phyloP scores from a whole-genome alignment of 305 asterid genomes.

The Withania somnifera region DNA sequence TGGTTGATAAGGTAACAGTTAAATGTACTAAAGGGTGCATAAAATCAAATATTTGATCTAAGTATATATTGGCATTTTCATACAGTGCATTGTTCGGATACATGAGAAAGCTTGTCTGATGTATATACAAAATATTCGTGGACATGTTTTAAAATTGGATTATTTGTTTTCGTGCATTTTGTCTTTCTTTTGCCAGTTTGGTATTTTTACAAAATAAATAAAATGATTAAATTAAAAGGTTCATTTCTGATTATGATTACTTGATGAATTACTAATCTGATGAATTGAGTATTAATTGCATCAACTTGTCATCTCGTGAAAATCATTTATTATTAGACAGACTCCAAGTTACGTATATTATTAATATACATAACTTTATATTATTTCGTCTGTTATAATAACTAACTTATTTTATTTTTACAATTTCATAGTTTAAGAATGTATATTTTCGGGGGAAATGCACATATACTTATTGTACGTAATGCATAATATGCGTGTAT shows the following conservation, averaged over 20 bases:
- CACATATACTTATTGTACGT: too few species aligned
- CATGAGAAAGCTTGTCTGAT: background rate
- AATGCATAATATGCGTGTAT: too few species aligned
- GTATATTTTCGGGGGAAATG: background rate
- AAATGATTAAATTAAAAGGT: too few species aligned
- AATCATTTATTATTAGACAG: background rate
- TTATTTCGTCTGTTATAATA: background rate
- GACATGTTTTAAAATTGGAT: background rate
- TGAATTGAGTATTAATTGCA: background rate
- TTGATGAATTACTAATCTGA: background rate
- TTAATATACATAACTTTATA: background rate
- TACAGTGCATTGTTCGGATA: too few species aligned
- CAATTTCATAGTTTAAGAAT: background rate
- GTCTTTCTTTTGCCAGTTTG: background rate
- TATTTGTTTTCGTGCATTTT: background rate
- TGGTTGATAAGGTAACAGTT: too few species aligned
- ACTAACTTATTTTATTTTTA: background rate
- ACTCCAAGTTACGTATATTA: background rate
- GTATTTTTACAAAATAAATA: too few species aligned
- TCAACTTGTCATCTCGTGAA: background rate
- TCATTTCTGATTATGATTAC: background rate
- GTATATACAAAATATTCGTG: background rate
- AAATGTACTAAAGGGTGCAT: too few species aligned
- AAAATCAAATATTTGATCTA: too few species aligned
- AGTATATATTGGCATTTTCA: too few species aligned